A percentile compares a stretch with the other conserved stretches of the same genome.
These are phyloP conservation scores for Cytidiella melzeri DNA, from an alignment of 768 basidiomycete genomes.

Conservation along the genomic window DNA sequence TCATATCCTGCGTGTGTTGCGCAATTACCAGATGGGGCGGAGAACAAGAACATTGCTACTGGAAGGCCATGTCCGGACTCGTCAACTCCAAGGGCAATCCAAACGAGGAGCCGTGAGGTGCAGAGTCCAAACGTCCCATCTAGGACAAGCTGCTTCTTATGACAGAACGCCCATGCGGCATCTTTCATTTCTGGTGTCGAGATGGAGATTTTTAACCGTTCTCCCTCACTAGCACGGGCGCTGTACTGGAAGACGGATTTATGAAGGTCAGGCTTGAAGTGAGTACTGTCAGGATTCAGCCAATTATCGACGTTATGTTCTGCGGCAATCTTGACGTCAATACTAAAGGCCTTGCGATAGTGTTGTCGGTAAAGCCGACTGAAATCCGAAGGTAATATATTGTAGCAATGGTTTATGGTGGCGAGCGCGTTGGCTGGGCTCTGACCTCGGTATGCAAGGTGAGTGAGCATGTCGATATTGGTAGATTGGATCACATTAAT, in stretches of 20 bases:
- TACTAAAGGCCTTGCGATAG: conserved; percentile 15
- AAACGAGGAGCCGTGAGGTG: conserved; percentile 18
- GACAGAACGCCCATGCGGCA: conserved; percentile 15
- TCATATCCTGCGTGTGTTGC: conserved; percentile 26
- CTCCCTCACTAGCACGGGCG: conserved; percentile 14
- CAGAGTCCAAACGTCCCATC: conserved; percentile 22
- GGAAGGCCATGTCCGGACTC: conserved; percentile 25
- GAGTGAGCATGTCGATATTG: conserved; percentile 1
- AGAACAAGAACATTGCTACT: conserved; percentile 28
- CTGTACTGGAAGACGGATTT: conserved; percentile 24
- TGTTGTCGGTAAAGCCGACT: conserved; percentile 19
- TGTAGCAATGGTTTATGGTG: conserved; percentile 16
- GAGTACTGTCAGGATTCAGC: conserved; percentile 7
- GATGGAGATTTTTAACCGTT: conserved; percentile 28
- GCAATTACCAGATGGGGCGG: conserved; percentile 20
- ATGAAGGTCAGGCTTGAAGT: conserved; percentile 9
- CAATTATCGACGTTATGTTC: conserved; percentile 20
- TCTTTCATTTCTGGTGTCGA: conserved; percentile 18
- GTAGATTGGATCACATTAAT: conserved; percentile 5
- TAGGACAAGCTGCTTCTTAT: conserved; percentile 17
- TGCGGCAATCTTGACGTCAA: conserved; percentile 6
- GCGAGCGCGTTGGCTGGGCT: neutral
- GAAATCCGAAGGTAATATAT: conserved; percentile 16
- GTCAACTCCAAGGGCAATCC: conserved; percentile 30
- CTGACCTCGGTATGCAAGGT: conserved; percentile 5